These are phyloP conservation scores for Tricholoma furcatifolium DNA, from an alignment of 768 basidiomycete species.

Conservation along the genomic window DNA sequence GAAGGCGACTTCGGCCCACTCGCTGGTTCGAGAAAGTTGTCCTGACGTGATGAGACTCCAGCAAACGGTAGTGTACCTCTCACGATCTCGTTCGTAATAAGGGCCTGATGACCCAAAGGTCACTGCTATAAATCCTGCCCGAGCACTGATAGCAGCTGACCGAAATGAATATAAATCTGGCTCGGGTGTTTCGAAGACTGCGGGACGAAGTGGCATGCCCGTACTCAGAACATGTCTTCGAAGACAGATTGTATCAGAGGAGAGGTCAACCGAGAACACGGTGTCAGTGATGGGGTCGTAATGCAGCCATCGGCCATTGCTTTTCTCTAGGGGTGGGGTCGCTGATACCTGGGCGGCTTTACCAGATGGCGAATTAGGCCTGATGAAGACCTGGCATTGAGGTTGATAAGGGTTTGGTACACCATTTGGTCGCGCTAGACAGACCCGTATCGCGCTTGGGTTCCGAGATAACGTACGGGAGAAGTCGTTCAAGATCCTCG, in stretches of 20 bases:
- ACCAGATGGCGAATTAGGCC: background rate
- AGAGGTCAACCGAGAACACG: conserved; percentile 2
- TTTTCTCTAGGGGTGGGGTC: conserved; percentile 3
- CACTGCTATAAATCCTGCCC: conserved; percentile 5
- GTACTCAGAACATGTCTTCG: conserved; percentile 1
- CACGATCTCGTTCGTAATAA: background rate
- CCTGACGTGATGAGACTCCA: conserved; percentile 7
- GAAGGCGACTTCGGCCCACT: conserved; percentile 9
- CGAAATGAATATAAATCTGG: background rate
- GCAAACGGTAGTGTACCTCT: conserved; percentile 4
- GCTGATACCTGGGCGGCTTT: background rate
- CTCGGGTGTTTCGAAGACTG: background rate
- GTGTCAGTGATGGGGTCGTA: conserved; percentile 6
- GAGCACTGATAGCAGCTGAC: conserved; percentile 7
- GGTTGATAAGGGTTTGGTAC: background rate
- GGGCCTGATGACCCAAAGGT: conserved; percentile 2
- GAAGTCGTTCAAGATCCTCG: background rate
- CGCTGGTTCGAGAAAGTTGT: background rate
- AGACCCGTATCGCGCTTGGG: conserved; percentile 3
- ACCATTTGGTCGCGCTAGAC: background rate
- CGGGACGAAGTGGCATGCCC: conserved; percentile 2
- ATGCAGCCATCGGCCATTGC: conserved; percentile 2
- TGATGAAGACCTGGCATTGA: background rate
- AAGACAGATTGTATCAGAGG: background rate
- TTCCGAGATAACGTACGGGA: conserved; percentile 1